Evolutionary conservation across 148 eudicot genomes (phyloP).

Genomic region (Camellia lanceoleosa): DNA sequence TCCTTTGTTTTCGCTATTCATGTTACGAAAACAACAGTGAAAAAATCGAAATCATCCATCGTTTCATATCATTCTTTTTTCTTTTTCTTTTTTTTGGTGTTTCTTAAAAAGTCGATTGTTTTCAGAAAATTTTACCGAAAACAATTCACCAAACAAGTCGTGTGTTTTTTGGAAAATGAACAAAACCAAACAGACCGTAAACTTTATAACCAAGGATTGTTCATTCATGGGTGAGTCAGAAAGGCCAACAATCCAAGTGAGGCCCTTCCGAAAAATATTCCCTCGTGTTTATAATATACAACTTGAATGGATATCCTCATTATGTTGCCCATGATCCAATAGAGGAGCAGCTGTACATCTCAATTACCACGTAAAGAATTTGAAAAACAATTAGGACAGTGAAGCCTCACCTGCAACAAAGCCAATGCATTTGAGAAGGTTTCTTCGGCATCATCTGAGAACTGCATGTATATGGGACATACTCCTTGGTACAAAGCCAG

Average conservation of each 20-base stretch:
- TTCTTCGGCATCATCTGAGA: constrained; percentile 80
- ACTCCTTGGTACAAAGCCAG: constrained; percentile 95
- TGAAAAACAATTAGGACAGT: constrained; percentile 1
- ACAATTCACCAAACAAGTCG: too few relatives aligned
- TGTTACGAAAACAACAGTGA: too few relatives aligned
- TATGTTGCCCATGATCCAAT: neutral
- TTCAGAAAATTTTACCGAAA: too few relatives aligned
- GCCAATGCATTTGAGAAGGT: constrained; percentile 62
- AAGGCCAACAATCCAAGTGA: neutral
- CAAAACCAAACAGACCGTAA: too few relatives aligned
- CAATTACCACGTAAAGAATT: neutral
- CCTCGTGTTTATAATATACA: neutral
- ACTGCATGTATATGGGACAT: constrained; percentile 73
- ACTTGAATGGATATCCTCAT: neutral
- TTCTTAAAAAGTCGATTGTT: too few relatives aligned
- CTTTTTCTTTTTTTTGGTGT: too few relatives aligned
- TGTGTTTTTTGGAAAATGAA: too few relatives aligned
- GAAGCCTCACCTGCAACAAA: constrained; percentile 53
- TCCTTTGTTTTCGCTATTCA: too few relatives aligned
- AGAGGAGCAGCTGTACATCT: neutral
- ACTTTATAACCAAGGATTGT: neutral
- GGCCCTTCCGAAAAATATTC: neutral
- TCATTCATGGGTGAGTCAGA: neutral
- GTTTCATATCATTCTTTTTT: too few relatives aligned
- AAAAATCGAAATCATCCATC: too few relatives aligned